Base-by-base conservation (phyloP, 352 stramenopile genomes). In the Hyphochytrium catenoides region DNA sequence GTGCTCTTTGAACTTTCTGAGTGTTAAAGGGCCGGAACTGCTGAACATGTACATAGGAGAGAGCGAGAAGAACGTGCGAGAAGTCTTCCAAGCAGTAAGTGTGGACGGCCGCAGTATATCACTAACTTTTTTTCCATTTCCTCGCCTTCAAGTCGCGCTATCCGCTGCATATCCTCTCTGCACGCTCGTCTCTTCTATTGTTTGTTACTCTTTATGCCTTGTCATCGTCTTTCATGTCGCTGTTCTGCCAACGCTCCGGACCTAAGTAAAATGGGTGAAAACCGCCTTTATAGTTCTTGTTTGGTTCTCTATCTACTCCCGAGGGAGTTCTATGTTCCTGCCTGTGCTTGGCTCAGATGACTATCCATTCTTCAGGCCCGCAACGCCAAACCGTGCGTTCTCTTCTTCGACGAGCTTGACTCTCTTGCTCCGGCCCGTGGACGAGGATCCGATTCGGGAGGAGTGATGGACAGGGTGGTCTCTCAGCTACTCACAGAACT, bases 31-130 rank as follows among this genome's bases (percentile, higher is more conserved):
- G 0, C 82, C 81, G 0, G 84, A 95, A 51, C 52, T 97, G 26
- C 65, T 97, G 25, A 91, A 94, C 53, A 93, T 89, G 53, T 98
- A 96, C 54, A 91, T 98, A 31, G 89, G 89, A 21, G 89, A 96
- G 57, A 93, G 72, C 28, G 89, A 96, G 56, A 84, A 84, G 24
- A 95, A 95, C 44, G 72, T 97, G 17, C 69, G 87, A 6, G 67
- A 82, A 35, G 65, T 94, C 1, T 97, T 98, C 58, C 12, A 87
- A 55, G 46, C 44, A n/a, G 60, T 65, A 15, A 43, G 49, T 15
- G 30, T 41, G 19, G 47, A 51, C 20, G 50, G 59, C 8, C 22
- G 31, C 9, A 20, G 32, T 15, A n/a, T 17, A 12, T 20, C 32
- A 8, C 5, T n/a, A 5, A 6, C 4, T 4, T 4, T 6, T 5